Base-by-base conservation (phyloP, 441 rosid genomes). In the Lepidium campestre region DNA sequence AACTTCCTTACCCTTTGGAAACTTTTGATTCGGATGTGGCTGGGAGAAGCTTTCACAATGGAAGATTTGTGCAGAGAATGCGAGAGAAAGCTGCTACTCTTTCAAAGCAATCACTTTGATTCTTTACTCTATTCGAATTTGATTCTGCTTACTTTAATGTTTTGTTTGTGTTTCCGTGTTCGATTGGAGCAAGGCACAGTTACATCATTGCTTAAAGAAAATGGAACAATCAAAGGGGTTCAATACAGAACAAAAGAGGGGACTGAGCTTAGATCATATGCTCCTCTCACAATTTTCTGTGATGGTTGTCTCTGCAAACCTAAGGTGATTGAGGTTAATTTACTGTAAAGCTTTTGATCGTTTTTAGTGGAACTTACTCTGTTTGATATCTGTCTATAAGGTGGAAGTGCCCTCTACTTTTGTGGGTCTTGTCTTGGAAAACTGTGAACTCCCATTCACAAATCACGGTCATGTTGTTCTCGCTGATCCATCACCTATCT, bases 291-390 rank as follows among this genome's bases (percentile, higher is more conserved):
- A 1, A 70, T 91, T 70, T 92, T 88, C 2, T 90, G 96, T 62
- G 93, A 90, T 68, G 96, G 96, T 47, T 90, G 97, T 70, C 90
- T 91, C 20, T 88, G 96, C 82, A 86, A 82, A 18, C 85, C 96
- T 12, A 86, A 86, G 91, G 97, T 90, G 69, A 75, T 71, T 50
- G 1, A 14, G 8, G 35, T 8, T 50, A 7, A n/a, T 23, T 48
- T 22, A 15, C 19, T 25, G 19, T 50, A 20, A 44, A 18, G 11
- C 1, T 44, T 18, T 49, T 2, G 34, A 23, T 48, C 2, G 13
- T 62, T 47, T 57, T 25, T 50, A 57, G 48, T 62, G 70, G 36
- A 17, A 4, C 56, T 76, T 49, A 7, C 61, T 66, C 5, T 44
- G 70, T 37, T 57, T 57, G 42, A 29, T 63, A 32, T 63, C 8